These are phyloP conservation scores for Neofusicoccum laricinum DNA, from an alignment of 2,329 filamentous ascomycete genomes.

Conservation along the genomic window DNA sequence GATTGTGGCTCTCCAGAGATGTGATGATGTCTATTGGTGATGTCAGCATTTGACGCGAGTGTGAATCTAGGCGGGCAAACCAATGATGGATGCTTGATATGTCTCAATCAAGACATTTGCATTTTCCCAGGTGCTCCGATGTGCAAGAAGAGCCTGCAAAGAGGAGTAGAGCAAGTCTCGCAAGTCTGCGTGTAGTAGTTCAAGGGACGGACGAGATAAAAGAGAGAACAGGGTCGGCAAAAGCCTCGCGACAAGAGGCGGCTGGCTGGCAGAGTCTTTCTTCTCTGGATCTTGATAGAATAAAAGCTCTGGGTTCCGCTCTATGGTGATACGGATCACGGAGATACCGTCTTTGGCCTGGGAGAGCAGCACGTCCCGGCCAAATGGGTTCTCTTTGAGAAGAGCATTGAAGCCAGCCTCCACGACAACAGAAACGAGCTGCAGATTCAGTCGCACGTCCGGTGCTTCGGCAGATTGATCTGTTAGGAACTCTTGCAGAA, in stretches of 20 bases:
- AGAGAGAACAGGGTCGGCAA: conserved; percentile 52
- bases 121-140: conserved; percentile 34
- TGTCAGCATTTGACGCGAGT: neutral
- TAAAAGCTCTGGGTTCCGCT: conserved; percentile 71
- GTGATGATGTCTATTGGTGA: conserved; percentile 42
- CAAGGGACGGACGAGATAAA: conserved; percentile 40
- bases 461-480: conserved; percentile 54
- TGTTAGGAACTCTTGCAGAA: conserved; percentile 63
- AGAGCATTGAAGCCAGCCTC: conserved; percentile 73
- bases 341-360: conserved; percentile 71
- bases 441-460: conserved; percentile 73
- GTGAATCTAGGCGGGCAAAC: conserved; percentile 28
- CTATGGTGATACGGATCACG: conserved; percentile 72
- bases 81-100: conserved; percentile 40
- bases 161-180: conserved; percentile 35
- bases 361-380: conserved; percentile 54
- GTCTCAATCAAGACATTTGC: conserved; percentile 33
- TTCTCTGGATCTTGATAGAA: conserved; percentile 26
- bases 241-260: conserved; percentile 54
- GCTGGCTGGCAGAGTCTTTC: conserved; percentile 31
- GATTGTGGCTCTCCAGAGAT: conserved; percentile 37
- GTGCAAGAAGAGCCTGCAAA: conserved; percentile 35
- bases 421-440: conserved; percentile 79
- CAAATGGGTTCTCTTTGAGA: conserved; percentile 66
- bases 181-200: conserved; percentile 38